Conservation (phyloP, 1,139 yeast genomes). For the Williopsis jadinii region DNA sequence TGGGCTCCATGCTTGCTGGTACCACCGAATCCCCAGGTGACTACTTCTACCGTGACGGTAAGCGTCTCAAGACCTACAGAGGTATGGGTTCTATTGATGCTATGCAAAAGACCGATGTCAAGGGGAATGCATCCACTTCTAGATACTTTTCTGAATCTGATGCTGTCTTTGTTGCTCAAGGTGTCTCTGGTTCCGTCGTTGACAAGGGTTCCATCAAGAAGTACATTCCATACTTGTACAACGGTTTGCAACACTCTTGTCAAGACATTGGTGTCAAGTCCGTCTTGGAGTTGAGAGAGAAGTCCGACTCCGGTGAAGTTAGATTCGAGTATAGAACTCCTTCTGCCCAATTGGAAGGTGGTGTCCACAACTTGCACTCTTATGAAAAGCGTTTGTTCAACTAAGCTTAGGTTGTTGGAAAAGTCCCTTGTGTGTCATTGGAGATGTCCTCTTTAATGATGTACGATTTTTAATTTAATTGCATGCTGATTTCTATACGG, state of each 20-base stretch:
- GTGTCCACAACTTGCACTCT: slow-evolving; percentile 93
- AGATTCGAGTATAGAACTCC: slow-evolving; percentile 98
- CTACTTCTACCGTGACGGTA: slow-evolving; percentile 95
- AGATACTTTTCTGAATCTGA: slow-evolving; percentile 97
- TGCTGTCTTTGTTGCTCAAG: slow-evolving; percentile 95
- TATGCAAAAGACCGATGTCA: slow-evolving; percentile 85
- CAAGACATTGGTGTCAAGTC: slow-evolving; percentile 93
- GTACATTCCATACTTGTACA: slow-evolving; percentile 88
- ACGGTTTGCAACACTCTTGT: slow-evolving; percentile 97
- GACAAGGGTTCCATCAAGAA: slow-evolving; percentile 95
- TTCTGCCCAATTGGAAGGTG: slow-evolving; percentile 98
- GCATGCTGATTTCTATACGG: too few relatives aligned
- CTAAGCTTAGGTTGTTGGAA: slow-evolving; percentile 27
- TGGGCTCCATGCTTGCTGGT: slow-evolving; percentile 99
- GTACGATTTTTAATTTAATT: too few relatives aligned
- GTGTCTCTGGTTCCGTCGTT: slow-evolving; percentile 95
- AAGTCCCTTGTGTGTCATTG: too few relatives aligned
- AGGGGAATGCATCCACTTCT: slow-evolving; percentile 95
- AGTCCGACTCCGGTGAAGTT: slow-evolving; percentile 61
- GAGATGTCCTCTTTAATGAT: too few relatives aligned
- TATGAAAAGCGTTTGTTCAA: slow-evolving; percentile 96
- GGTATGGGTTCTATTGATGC: slow-evolving; percentile 99
- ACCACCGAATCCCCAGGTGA: slow-evolving; percentile 98
- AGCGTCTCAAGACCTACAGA: slow-evolving; percentile 94
- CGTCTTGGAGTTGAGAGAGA: slow-evolving; percentile 52